Evolutionary conservation across 169 alveolate genomes (phyloP), one percentile per base, ranked within the genome.

Genomic region (Plasmodium relictum): DNA sequence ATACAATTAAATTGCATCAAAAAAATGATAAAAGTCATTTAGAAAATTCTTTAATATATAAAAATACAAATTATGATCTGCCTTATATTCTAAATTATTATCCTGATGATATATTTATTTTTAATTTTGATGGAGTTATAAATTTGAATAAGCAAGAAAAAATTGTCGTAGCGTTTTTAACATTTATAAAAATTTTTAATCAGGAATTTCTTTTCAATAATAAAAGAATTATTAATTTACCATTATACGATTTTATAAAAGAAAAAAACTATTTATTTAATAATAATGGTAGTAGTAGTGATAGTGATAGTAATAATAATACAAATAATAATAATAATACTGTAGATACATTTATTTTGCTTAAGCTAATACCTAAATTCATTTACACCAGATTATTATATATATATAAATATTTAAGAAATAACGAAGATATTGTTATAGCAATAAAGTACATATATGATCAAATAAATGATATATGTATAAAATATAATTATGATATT

Each of bases 91-190:
- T 69, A 20, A 66, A 62, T 44, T 72, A 59, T 66, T 74, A 37
- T 63, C 88, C 91, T 62, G 80, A 83, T 50, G 88, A 83, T 50
- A 68, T 83, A 85, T 83, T 68, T 37, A 83, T 83, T n/a, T 68
- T 83, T 37, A 68, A 68, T 45, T 83, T 83, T 48, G 91, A 83
- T 41, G 91, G 91, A 14, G 91, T 83, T 24, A 83, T 83, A 41
- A 83, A 52, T 52, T 52, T 83, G 39, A 83, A 56, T 37, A 83
- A 83, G 54, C 91, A 83, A 56, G 91, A 83, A 52, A 37, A 83
- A 41, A 68, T 83, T 10, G 65, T 83, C 18, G 73, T 83, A 6
- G 83, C 85, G 7, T 83, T 83, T 58, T 68, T 83, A 16, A 83
- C 91, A 14, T 83, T 83, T 68, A 26, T 83, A 1, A 71, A 72